Base-by-base conservation (phyloP, 148 eudicot species). In the Rhododendron griersonianum region DNA sequence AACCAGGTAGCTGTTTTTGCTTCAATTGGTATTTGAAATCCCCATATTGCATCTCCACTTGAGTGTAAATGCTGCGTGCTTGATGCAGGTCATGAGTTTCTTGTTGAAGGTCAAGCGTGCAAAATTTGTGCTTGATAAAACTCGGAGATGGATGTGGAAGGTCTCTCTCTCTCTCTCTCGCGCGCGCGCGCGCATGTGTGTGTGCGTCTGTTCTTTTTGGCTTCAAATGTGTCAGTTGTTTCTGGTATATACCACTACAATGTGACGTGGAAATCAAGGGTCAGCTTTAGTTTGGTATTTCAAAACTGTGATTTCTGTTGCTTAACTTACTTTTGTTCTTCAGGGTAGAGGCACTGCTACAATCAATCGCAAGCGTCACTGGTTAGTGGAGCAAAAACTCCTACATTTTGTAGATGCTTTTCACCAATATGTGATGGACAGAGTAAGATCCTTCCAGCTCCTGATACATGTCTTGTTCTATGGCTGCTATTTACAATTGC, bases 141-240 rank as follows among this genome's bases (percentile, higher is more conserved):
- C 94, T 91, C 95, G 99, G 83, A 92, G 95, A 85, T 93, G 96
- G 98, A 95, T 95, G 90, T 97, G 99, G 98, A 97, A 97, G 98
- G 99, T 94, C 81, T 19, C 23, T 25, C 53, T 21, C 47, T 21
- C 50, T 82, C 59, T 89, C 86, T 81, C 81, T 11, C 23, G 9
- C 53, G 3, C 47, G 10, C 50, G 21, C 28, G 7, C 1, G 2
- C 1, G 35, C 0, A 1, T 2, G 35, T n/a, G 74, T 25, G 75
- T 10, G 25, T 1, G 25, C 4, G 25, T 45, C 51, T 39, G 28
- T 39, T 65, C 37, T 78, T 75, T 7, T 75, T 13, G 76, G 76
- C 39, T 30, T 51, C 30, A 75, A 81, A 8, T 2, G 37, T 69
- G 39, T 69, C 37, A 14, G 35, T 23, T 30, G 3, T 81, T 10